phyloP scores from a whole-genome alignment of 2,329 filamentous ascomycete genomes.

The Sarocladium oryzae region DNA sequence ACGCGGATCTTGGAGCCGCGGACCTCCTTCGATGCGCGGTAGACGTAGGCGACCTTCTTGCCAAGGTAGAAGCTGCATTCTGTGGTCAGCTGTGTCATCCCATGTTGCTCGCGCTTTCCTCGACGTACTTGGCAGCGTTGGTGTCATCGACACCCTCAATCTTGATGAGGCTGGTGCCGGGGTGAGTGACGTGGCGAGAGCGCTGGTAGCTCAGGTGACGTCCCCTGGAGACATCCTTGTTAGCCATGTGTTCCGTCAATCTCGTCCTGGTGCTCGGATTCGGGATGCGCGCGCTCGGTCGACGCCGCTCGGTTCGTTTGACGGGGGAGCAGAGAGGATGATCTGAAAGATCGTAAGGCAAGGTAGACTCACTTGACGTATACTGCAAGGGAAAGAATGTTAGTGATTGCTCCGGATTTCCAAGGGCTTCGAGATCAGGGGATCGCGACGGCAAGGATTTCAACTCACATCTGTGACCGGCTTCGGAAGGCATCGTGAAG shows the following conservation, averaged over 20 bases:
- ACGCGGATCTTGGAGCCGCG: conserved; percentile 97
- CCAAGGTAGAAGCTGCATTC: conserved; percentile 78
- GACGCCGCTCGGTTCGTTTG: not conserved
- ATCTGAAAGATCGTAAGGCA: not conserved
- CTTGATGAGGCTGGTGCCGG: conserved; percentile 91
- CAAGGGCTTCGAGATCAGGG: not conserved
- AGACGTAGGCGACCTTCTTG: conserved; percentile 99
- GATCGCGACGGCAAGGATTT: conserved; percentile 3
- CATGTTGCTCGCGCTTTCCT: not conserved
- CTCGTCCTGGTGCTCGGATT: not conserved
- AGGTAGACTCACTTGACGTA: conserved; percentile 74
- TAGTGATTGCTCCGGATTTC: conserved; percentile 12
- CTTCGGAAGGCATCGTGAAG: conserved; percentile 81
- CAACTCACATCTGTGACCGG: conserved; percentile 81
- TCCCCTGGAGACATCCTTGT: conserved; percentile 55
- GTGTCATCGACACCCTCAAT: conserved; percentile 96
- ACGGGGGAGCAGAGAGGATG: not conserved
- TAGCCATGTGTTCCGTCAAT: conserved; percentile 19
- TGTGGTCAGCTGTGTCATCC: not conserved
- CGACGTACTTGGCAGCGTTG: conserved; percentile 73
- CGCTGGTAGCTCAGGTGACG: conserved; percentile 98
- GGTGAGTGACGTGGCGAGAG: conserved; percentile 85
- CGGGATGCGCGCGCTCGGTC: not conserved
- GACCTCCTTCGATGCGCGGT: conserved; percentile 90
- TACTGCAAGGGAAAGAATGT: conserved; percentile 44